These are phyloP conservation scores for Hibiscus mutabilis DNA, from an alignment of 345 rosid genomes.

Conservation along the genomic window DNA sequence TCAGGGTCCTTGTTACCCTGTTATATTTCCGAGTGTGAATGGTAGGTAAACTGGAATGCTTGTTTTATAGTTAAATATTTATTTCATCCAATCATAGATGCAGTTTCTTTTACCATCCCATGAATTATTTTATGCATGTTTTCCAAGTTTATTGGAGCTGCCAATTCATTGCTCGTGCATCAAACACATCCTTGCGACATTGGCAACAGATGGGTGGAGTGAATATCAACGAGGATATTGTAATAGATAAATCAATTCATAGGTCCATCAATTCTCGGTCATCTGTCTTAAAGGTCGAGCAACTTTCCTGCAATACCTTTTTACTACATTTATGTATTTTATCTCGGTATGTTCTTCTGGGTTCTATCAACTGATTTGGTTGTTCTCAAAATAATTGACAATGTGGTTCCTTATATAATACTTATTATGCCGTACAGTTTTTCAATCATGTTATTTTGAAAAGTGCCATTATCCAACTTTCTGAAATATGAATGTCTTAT, in stretches of 20 bases:
- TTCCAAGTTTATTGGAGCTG: constrained; percentile 89
- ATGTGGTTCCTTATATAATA: neutral
- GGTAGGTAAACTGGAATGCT: constrained; percentile 39
- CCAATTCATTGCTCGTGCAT: constrained; percentile 79
- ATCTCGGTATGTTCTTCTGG: neutral
- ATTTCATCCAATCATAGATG: neutral
- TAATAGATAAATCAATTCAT: constrained; percentile 81
- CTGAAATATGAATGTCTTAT: constrained; percentile 1
- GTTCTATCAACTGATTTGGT: neutral
- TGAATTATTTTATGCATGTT: neutral
- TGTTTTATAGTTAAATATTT: constrained; percentile 7
- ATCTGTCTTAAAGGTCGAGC: constrained; percentile 73
- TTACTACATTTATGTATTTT: neutral
- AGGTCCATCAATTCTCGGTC: constrained; percentile 74
- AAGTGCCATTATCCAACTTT: neutral
- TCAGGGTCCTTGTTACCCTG: constrained; percentile 97
- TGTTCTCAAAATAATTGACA: neutral
- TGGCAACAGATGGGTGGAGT: constrained; percentile 98
- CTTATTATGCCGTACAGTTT: neutral
- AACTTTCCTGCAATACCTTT: neutral
- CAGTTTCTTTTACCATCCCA: neutral
- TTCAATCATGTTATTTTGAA: neutral
- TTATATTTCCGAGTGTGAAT: constrained; percentile 83
- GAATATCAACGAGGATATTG: constrained; percentile 66
- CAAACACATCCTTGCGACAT: constrained; percentile 73